Evolutionary conservation across 352 stramenopile species (phyloP).

Genomic region (Pythium sukuiense): DNA sequence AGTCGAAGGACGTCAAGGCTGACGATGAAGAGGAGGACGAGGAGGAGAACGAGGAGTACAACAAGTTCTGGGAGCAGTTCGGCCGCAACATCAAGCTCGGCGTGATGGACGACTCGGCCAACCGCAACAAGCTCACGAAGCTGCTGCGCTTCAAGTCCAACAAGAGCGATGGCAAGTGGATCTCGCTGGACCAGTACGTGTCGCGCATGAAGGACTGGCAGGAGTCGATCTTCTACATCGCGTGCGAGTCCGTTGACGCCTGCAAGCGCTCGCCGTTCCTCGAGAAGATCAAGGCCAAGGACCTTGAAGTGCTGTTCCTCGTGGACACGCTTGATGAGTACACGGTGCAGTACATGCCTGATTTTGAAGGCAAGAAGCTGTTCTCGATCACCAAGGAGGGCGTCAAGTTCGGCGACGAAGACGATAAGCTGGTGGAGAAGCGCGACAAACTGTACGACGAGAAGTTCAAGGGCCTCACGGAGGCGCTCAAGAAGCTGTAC

Average conservation of each 20-base stretch:
- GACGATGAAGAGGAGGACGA: constrained; percentile 57
- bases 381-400: constrained; percentile 98
- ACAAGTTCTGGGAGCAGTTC: constrained; percentile 98
- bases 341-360: constrained; percentile 92
- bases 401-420: constrained; percentile 98
- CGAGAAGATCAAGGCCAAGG: constrained; percentile 96
- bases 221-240: constrained; percentile 98
- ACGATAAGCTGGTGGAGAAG: constrained; percentile 94
- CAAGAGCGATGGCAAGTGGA: constrained; percentile 91
- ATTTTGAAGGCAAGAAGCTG: constrained; percentile 96
- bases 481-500: constrained; percentile 96
- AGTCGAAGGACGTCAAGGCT: constrained; percentile 78
- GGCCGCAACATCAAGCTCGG: constrained; percentile 98
- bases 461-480: constrained; percentile 95
- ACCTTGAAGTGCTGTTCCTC: constrained; percentile 98
- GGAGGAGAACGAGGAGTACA: constrained; percentile 91
- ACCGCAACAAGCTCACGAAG: constrained; percentile 95
- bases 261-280: constrained; percentile 96
- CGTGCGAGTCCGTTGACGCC: constrained; percentile 91
- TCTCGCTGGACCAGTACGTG: constrained; percentile 96
- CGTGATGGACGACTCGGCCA: constrained; percentile 97
- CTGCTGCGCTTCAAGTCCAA: constrained; percentile 97
- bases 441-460: constrained; percentile 96
- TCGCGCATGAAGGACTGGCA: constrained; percentile 99
- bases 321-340: constrained; percentile 99